Percentiles rank a stretch among this genome's conserved stretches.
These are phyloP conservation scores for Phialocephala subalpina DNA, from an alignment of 2,329 filamentous ascomycete genomes.

Conservation along the genomic window DNA sequence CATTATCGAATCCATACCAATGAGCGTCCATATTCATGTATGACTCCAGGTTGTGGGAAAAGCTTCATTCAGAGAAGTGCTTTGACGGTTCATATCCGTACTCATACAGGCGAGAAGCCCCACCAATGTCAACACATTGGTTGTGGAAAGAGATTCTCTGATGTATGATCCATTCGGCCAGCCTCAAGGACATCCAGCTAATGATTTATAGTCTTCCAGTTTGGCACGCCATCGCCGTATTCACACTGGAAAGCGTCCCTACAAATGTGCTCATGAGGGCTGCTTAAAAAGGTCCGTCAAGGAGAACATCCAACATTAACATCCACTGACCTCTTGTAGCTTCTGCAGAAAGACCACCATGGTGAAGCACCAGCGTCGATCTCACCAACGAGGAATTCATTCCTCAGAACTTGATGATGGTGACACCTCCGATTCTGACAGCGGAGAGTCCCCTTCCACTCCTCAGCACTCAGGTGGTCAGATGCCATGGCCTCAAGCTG, in stretches of 20 bases:
- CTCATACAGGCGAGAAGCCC: conserved; percentile 76
- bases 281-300: conserved; percentile 45
- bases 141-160: conserved; percentile 74
- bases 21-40: conserved; percentile 71
- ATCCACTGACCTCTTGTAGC: conserved; percentile 48
- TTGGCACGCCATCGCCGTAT: conserved; percentile 67
- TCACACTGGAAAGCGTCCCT: conserved; percentile 75
- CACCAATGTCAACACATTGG: conserved; percentile 71
- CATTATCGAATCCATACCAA: conserved; percentile 78
- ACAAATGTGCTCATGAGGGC: conserved; percentile 62
- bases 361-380: conserved; percentile 71
- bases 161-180: conserved; percentile 49
- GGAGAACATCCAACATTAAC: conserved; percentile 18
- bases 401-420: conserved; percentile 55
- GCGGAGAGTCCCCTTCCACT: conserved; percentile 65
- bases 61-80: conserved; percentile 77
- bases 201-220: conserved; percentile 44
- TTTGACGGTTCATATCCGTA: conserved; percentile 74
- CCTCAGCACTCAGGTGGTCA: conserved; percentile 57
- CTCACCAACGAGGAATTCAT: conserved; percentile 65
- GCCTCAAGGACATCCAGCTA: conserved; percentile 20
- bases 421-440: conserved; percentile 46
- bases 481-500: conserved; percentile 59
- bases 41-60: conserved; percentile 68
- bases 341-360: conserved; percentile 78